These are phyloP conservation scores for Lactuca sativa DNA, from an alignment of 129 eudicot genomes.

Conservation along the genomic window DNA sequence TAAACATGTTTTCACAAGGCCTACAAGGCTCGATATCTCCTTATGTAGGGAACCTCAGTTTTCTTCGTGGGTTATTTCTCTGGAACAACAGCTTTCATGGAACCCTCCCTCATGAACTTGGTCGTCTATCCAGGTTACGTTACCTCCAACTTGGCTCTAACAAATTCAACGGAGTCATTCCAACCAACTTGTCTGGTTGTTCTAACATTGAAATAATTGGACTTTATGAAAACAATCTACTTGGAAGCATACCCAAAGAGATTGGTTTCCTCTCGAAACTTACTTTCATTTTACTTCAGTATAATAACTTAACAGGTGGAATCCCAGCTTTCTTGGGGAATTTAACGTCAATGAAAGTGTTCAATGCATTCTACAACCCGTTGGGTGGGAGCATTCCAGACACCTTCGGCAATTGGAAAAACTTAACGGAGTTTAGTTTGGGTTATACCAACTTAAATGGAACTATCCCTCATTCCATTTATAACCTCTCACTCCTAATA, in stretches of 20 bases:
- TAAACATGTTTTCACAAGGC: conserved; percentile 17
- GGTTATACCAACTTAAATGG: conserved; percentile 28
- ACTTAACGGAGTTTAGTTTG: conserved; percentile 7
- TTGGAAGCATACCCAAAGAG: neutral
- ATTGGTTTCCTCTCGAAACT: conserved; percentile 23
- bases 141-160: conserved; percentile 33
- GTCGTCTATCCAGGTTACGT: conserved; percentile 29
- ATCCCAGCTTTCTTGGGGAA: conserved; percentile 28
- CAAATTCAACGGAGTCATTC: conserved; percentile 29
- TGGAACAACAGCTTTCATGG: conserved; percentile 27
- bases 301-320: conserved; percentile 35
- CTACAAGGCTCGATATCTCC: conserved; percentile 27
- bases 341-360: conserved; percentile 17
- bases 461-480: neutral
- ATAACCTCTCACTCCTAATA: neutral
- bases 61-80: conserved; percentile 10
- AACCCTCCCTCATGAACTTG: conserved; percentile 26
- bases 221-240: conserved; percentile 12
- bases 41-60: conserved; percentile 31
- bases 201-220: conserved; percentile 22
- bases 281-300: conserved; percentile 12
- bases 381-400: neutral
- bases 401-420: conserved; percentile 6
- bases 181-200: conserved; percentile 24
- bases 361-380: conserved; percentile 8